Conservation (phyloP, 768 basidiomycete species). For the Cubamyces sp. region DNA sequence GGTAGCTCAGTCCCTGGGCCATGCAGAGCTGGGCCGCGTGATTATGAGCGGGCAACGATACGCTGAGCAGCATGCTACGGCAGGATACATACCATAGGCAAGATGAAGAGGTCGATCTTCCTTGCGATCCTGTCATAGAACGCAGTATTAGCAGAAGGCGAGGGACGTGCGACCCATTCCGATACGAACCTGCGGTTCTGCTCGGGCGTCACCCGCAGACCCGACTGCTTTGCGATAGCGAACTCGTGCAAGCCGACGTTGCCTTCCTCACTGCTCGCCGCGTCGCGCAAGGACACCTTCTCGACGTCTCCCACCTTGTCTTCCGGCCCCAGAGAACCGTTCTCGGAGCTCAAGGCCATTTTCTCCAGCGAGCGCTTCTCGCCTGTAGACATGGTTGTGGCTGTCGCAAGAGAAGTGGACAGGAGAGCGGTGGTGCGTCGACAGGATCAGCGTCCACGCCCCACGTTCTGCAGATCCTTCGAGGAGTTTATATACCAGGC, state of each 20-base stretch:
- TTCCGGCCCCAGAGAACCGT: neutral
- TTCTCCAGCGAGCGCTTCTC: slow-evolving; percentile 5
- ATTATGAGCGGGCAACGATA: neutral
- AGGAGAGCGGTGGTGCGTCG: neutral
- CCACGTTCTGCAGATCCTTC: neutral
- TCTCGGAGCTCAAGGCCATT: neutral
- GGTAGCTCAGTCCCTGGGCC: slow-evolving; percentile 35
- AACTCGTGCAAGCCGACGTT: slow-evolving; percentile 26
- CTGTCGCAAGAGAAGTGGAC: neutral
- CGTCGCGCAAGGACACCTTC: neutral
- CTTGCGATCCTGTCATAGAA: slow-evolving; percentile 17
- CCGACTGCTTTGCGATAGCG: slow-evolving; percentile 21
- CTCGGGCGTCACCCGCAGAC: slow-evolving; percentile 13
- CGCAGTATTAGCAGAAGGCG: neutral
- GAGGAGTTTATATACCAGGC: neutral
- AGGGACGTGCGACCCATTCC: neutral
- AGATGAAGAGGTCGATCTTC: slow-evolving; percentile 36
- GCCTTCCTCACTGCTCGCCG: slow-evolving; percentile 13
- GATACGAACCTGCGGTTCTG: slow-evolving; percentile 8
- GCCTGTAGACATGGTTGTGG: neutral
- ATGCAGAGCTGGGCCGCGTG: slow-evolving; percentile 28
- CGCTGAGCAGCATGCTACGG: too few species aligned
- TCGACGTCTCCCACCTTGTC: slow-evolving; percentile 6
- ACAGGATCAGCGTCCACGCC: neutral
- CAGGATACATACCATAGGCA: slow-evolving; percentile 26